These are phyloP conservation scores for Tylopilus cervinicoccineus DNA, from an alignment of 768 basidiomycete genomes.

Conservation along the genomic window DNA sequence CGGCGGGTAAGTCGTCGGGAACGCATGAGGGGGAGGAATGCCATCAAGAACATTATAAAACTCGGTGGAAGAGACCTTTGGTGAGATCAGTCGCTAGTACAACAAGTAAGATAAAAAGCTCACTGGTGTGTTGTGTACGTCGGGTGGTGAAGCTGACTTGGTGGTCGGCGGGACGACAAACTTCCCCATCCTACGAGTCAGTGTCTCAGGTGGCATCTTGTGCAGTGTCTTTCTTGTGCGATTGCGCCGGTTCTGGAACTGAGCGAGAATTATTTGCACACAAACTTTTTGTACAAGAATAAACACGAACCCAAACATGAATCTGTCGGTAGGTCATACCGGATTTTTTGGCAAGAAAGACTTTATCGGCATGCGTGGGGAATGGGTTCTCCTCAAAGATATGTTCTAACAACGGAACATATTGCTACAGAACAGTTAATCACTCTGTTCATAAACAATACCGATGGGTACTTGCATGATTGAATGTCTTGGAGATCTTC, in stretches of 20 bases:
- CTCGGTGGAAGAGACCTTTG: background rate
- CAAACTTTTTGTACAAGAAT: too few species aligned
- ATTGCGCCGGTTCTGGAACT: conserved; percentile 5
- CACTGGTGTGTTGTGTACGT: conserved; percentile 7
- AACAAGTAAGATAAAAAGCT: background rate
- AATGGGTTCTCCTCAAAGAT: conserved; percentile 2
- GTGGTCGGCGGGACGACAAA: conserved; percentile 19
- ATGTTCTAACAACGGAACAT: conserved; percentile 1
- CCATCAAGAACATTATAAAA: conserved; percentile 3
- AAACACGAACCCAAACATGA: conserved; percentile 1
- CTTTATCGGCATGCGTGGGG: background rate
- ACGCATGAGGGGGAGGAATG: conserved; percentile 20
- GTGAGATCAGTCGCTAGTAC: background rate
- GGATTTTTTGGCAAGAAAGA: conserved; percentile 3
- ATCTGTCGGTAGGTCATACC: conserved; percentile 3
- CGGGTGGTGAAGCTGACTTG: conserved; percentile 2
- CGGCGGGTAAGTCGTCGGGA: conserved; percentile 21
- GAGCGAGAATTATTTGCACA: too few species aligned
- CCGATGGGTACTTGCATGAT: background rate
- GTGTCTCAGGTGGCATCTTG: background rate
- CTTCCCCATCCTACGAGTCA: conserved; percentile 23
- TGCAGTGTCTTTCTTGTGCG: background rate
- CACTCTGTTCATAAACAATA: too few species aligned
- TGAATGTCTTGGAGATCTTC: background rate
- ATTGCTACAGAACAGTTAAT: too few species aligned